These are phyloP conservation scores for Articulospora tetracladia DNA, from an alignment of 495 filamentous ascomycete genomes.

Conservation along the genomic window DNA sequence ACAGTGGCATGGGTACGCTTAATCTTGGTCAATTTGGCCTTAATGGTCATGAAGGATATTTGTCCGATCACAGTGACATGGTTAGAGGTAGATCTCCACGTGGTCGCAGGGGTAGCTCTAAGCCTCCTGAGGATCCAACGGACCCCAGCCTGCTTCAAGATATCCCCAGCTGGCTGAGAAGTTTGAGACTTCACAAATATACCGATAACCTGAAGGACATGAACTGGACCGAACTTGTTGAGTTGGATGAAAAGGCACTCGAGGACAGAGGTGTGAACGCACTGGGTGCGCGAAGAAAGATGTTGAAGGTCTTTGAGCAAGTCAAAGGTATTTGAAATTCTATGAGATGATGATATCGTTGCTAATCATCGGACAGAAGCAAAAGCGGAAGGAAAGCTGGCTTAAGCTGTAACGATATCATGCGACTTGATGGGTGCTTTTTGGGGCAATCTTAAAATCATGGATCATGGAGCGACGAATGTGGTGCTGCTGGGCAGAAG, in stretches of 20 bases:
- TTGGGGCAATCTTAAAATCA: neutral
- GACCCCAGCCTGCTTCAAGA: slow-evolving; percentile 89
- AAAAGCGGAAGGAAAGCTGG: slow-evolving; percentile 61
- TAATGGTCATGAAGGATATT: slow-evolving; percentile 73
- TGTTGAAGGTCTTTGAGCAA: slow-evolving; percentile 98
- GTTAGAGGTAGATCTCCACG: slow-evolving; percentile 86
- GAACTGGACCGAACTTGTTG: slow-evolving; percentile 91
- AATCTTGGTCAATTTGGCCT: slow-evolving; percentile 73
- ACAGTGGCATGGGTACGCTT: slow-evolving; percentile 66
- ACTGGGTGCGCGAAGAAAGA: slow-evolving; percentile 91
- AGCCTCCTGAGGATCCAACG: slow-evolving; percentile 96
- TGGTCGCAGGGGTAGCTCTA: slow-evolving; percentile 89
- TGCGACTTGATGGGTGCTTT: neutral
- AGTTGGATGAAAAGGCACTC: slow-evolving; percentile 88
- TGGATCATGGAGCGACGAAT: neutral
- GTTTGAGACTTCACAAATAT: slow-evolving; percentile 94
- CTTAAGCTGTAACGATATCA: slow-evolving; percentile 12
- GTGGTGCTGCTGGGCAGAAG: neutral
- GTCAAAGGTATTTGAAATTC: slow-evolving; percentile 58
- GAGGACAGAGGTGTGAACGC: slow-evolving; percentile 95
- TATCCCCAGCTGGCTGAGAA: slow-evolving; percentile 94
- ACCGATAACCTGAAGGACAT: slow-evolving; percentile 97
- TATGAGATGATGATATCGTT: neutral
- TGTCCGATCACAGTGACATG: slow-evolving; percentile 91
- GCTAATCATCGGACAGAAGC: slow-evolving; percentile 33